Evolutionary conservation across 257 asterid genomes (phyloP).

Genomic region (Verbena officinalis): DNA sequence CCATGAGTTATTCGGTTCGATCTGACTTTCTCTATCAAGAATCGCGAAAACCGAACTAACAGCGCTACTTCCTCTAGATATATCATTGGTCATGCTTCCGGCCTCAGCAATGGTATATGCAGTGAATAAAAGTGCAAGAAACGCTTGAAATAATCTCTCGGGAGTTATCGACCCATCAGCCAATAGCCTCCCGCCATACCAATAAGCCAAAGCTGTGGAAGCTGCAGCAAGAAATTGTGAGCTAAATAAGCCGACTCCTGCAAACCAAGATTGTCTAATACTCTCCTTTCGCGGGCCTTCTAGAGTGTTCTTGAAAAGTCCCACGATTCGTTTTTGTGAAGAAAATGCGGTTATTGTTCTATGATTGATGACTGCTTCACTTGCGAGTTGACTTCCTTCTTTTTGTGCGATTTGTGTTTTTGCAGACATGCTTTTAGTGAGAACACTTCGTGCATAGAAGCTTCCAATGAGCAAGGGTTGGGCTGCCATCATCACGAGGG

Average conservation of each 20-base stretch:
- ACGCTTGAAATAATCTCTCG: conserved; percentile 73
- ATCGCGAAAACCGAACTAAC: conserved; percentile 77
- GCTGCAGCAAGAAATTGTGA: conserved; percentile 82
- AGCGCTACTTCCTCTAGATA: conserved; percentile 75
- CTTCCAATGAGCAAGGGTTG: conserved; percentile 71
- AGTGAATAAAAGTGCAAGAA: conserved; percentile 73
- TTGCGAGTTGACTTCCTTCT: conserved; percentile 71
- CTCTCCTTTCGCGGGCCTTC: conserved; percentile 64
- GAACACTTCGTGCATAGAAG: conserved; percentile 59
- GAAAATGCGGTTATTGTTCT: conserved; percentile 75
- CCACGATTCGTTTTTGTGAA: conserved; percentile 53
- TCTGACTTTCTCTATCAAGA: conserved; percentile 62
- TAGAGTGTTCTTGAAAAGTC: conserved; percentile 49
- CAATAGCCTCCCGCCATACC: conserved; percentile 80
- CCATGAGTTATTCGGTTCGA: conserved; percentile 51
- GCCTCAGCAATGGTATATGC: conserved; percentile 91
- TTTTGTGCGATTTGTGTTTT: conserved; percentile 59
- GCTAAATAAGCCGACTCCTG: conserved; percentile 72
- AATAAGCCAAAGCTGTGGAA: conserved; percentile 75
- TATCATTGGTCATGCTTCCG: conserved; percentile 90
- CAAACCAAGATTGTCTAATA: conserved; percentile 66
- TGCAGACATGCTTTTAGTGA: conserved; percentile 60
- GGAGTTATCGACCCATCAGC: conserved; percentile 47
- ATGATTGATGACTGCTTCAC: conserved; percentile 68
- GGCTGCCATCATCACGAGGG: conserved; percentile 70